A percentile compares a stretch with the other conserved stretches of the same genome.
Evolutionary conservation across 495 filamentous ascomycete genomes (phyloP).

Genomic region (Aspergillus kassunensis): DNA sequence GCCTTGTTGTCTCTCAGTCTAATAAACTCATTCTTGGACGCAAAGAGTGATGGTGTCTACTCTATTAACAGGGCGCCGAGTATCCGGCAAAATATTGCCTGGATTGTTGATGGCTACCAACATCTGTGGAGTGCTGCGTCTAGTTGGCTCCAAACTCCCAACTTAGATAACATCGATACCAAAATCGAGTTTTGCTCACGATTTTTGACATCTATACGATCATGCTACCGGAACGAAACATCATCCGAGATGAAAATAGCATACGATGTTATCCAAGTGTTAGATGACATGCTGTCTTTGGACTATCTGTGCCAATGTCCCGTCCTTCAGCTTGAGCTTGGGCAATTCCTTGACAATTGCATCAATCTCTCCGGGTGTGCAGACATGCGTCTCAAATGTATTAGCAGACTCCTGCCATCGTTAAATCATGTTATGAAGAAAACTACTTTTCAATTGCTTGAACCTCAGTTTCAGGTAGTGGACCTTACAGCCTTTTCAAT

Average conservation of each 20-base stretch:
- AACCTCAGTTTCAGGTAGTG: conserved; percentile 29
- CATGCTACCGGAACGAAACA: conserved; percentile 15
- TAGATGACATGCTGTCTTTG: conserved; percentile 26
- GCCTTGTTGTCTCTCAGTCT: conserved; percentile 24
- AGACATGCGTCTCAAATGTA: conserved; percentile 6
- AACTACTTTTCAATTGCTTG: conserved; percentile 14
- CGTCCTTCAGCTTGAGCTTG: conserved; percentile 26
- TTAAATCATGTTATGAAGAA: conserved; percentile 22
- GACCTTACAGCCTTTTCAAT: background rate
- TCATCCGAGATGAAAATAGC: conserved; percentile 26
- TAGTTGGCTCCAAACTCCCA: conserved; percentile 24
- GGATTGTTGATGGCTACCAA: conserved; percentile 34
- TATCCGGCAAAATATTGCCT: conserved; percentile 32
- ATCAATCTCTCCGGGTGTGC: conserved; percentile 11
- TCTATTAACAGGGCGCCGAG: conserved; percentile 13
- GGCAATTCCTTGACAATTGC: conserved; percentile 25
- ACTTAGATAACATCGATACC: conserved; percentile 9
- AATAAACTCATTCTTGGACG: conserved; percentile 26
- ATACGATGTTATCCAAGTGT: conserved; percentile 26
- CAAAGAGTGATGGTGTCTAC: background rate
- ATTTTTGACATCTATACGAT: conserved; percentile 22
- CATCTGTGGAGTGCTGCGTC: conserved; percentile 32
- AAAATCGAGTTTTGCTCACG: conserved; percentile 22
- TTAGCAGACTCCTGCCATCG: conserved; percentile 26
- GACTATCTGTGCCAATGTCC: conserved; percentile 16